Evolutionary conservation across 2,329 filamentous ascomycete species (phyloP).

Genomic region (Moelleriella libera): DNA sequence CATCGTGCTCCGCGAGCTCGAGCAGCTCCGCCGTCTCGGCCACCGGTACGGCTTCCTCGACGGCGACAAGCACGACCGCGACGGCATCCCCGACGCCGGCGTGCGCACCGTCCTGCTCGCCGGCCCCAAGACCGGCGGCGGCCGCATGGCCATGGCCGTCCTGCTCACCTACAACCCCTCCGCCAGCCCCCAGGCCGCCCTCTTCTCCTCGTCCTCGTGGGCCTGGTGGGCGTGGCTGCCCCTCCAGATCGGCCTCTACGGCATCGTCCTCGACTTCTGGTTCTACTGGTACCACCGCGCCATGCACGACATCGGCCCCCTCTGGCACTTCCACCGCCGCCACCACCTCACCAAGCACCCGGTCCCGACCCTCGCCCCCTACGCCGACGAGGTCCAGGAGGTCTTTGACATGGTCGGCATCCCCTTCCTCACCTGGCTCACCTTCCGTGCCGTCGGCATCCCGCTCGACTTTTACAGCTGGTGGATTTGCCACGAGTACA

Average conservation of each 20-base stretch:
- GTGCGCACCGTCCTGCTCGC: constrained; percentile 11
- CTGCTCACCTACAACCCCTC: constrained; percentile 13
- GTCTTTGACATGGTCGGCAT: constrained; percentile 26
- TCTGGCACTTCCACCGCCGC: constrained; percentile 26
- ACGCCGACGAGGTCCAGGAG: constrained; percentile 27
- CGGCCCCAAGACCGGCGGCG: constrained; percentile 1
- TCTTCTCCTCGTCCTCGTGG: constrained; percentile 5
- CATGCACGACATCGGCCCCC: constrained; percentile 22
- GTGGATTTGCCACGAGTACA: constrained; percentile 30
- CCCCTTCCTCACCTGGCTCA: constrained; percentile 22
- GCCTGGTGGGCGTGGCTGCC: constrained; percentile 14
- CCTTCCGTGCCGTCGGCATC: constrained; percentile 17
- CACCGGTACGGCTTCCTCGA: constrained; percentile 15
- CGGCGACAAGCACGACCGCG: constrained; percentile 16
- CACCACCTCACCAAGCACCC: constrained; percentile 22
- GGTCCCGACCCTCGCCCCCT: constrained; percentile 15
- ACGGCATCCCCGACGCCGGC: constrained; percentile 17
- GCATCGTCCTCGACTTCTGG: constrained; percentile 3
- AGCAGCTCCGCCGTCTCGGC: constrained; percentile 15
- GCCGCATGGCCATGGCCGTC: constrained; percentile 9
- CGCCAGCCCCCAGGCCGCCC: constrained; percentile 8
- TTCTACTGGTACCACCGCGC: constrained; percentile 10
- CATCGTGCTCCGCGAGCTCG: constrained; percentile 16
- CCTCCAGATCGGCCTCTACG: constrained; percentile 9
- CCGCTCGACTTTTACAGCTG: constrained; percentile 31